A percentile compares a stretch with the other conserved stretches of the same genome.
phyloP scores from a whole-genome alignment of 176 grass and related monocot genomes.

The Zizania latifolia region DNA sequence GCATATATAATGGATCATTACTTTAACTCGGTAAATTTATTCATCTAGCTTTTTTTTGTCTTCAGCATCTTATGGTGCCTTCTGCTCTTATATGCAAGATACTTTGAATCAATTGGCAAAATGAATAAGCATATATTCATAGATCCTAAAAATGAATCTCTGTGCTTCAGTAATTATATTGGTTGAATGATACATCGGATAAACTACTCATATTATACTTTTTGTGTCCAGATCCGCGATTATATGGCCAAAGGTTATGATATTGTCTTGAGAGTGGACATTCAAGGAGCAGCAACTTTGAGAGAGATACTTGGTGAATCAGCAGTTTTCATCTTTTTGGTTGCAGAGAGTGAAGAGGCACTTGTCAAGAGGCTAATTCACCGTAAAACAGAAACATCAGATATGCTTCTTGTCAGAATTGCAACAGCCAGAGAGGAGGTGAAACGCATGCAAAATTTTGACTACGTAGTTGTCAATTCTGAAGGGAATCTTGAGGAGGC shows the following conservation, averaged over 20 bases:
- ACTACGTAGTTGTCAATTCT: constrained; percentile 84
- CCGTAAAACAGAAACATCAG: constrained; percentile 86
- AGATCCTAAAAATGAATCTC: neutral
- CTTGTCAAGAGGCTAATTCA: constrained; percentile 81
- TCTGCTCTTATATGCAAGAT: neutral
- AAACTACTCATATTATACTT: constrained; percentile 15
- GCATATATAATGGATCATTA: neutral
- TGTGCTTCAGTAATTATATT: neutral
- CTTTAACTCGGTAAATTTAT: neutral
- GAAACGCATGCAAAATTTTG: constrained; percentile 56
- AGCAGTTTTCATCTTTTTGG: constrained; percentile 89
- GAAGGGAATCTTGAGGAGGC: constrained; percentile 84
- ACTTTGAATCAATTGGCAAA: neutral
- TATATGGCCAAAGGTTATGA: constrained; percentile 88
- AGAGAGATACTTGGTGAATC: constrained; percentile 76
- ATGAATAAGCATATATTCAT: neutral
- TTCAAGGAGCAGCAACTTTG: constrained; percentile 88
- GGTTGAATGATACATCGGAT: neutral
- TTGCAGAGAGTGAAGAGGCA: constrained; percentile 82
- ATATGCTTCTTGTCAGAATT: constrained; percentile 94
- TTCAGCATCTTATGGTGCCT: neutral
- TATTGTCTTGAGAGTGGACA: constrained; percentile 93
- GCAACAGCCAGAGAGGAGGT: constrained; percentile 87
- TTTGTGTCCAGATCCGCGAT: constrained; percentile 67
- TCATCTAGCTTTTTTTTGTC: neutral